A percentile compares a stretch with the other conserved stretches of the same genome.
phyloP scores from a whole-genome alignment of 805 yeast species.

The Zygosaccharomyces siamensis region DNA sequence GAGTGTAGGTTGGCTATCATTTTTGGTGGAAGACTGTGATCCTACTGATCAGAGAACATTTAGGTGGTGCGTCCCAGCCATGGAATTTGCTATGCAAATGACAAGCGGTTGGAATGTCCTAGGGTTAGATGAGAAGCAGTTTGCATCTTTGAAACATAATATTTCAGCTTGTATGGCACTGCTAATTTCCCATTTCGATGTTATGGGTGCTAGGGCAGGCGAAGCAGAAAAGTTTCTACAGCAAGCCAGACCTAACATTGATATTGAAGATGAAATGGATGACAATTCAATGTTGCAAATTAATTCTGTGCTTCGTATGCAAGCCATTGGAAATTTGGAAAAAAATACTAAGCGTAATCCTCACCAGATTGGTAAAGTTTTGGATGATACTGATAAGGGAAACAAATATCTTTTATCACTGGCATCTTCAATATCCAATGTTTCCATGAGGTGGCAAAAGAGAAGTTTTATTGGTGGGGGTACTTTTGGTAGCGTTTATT shows the following conservation, averaged over 20 bases:
- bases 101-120: conserved; percentile 85
- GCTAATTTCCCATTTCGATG: conserved; percentile 91
- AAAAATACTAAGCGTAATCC: conserved; percentile 41
- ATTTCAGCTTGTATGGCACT: conserved; percentile 94
- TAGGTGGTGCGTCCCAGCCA: conserved; percentile 92
- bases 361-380: conserved; percentile 70
- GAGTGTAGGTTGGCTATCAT: conserved; percentile 87
- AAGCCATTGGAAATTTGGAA: conserved; percentile 62
- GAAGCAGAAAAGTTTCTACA: conserved; percentile 45
- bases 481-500: conserved; percentile 89
- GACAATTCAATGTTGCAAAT: conserved; percentile 51
- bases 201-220: conserved; percentile 92
- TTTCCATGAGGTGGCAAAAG: conserved; percentile 96
- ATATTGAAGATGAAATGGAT: conserved; percentile 43
- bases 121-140: conserved; percentile 72
- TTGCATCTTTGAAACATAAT: conserved; percentile 62
- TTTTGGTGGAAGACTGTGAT: conserved; percentile 88
- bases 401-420: conserved; percentile 80
- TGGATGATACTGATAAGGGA: conserved; percentile 83
- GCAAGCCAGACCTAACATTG: conserved; percentile 32
- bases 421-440: conserved; percentile 83
- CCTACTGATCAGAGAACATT: conserved; percentile 90
- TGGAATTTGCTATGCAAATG: conserved; percentile 94
- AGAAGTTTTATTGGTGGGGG: conserved; percentile 93
- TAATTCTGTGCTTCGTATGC: conserved; percentile 64